These are phyloP conservation scores for Kazachstania psychrophila DNA, from an alignment of 805 yeast species.

Conservation along the genomic window DNA sequence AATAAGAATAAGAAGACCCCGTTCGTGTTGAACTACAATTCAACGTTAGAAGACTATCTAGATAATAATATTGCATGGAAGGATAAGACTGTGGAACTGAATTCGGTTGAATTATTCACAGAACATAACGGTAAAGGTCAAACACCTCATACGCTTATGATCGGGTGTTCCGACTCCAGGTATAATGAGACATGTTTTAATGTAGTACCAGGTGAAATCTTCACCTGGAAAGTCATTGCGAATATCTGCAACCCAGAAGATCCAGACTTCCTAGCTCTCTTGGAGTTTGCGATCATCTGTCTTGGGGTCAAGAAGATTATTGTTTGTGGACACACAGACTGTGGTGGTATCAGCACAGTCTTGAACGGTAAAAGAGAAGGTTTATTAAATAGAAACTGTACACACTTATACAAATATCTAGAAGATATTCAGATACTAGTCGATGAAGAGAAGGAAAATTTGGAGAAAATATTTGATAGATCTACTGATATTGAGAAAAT, in stretches of 20 bases:
- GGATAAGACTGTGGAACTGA: constrained; percentile 34
- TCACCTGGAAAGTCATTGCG: constrained; percentile 82
- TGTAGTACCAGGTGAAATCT: constrained; percentile 81
- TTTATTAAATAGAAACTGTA: constrained; percentile 43
- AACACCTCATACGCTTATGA: constrained; percentile 81
- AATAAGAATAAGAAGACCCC: neutral
- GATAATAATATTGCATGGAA: constrained; percentile 39
- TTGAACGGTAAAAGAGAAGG: constrained; percentile 40
- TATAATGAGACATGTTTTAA: constrained; percentile 68
- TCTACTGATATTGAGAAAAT: too few relatives aligned
- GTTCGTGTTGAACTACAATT: constrained; percentile 21
- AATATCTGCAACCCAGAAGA: constrained; percentile 63
- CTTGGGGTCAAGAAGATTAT: constrained; percentile 71
- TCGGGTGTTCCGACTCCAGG: constrained; percentile 89
- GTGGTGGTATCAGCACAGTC: constrained; percentile 81
- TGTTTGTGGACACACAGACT: constrained; percentile 88
- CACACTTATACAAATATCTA: constrained; percentile 33
- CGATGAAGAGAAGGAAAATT: constrained; percentile 31
- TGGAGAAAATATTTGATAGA: too few relatives aligned
- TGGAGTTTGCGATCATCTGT: constrained; percentile 81
- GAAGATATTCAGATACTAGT: constrained; percentile 62
- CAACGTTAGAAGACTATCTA: constrained; percentile 32
- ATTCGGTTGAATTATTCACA: constrained; percentile 49
- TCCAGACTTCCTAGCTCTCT: constrained; percentile 60
- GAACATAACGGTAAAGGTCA: constrained; percentile 53